A percentile compares a stretch with the other conserved stretches of the same genome.
phyloP scores from a whole-genome alignment of 495 filamentous ascomycete genomes.

The Aspergillus carlsbadensis region DNA sequence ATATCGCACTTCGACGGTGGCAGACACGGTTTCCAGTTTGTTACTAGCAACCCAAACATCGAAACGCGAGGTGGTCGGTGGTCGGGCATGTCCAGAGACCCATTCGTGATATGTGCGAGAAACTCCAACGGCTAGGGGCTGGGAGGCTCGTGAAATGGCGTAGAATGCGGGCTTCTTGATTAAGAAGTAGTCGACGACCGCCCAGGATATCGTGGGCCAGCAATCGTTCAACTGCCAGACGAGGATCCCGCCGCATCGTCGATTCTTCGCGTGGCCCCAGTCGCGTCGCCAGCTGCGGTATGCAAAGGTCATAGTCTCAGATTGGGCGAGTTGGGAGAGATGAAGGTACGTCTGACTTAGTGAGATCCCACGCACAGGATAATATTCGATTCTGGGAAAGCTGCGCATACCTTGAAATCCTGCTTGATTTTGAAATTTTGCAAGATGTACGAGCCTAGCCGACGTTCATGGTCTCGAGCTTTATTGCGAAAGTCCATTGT shows the following conservation, averaged over 20 bases:
- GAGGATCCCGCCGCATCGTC: conserved; percentile 81
- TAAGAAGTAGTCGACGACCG: conserved; percentile 83
- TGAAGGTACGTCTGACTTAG: conserved; percentile 58
- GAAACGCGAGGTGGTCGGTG: conserved; percentile 53
- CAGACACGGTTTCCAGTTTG: conserved; percentile 50
- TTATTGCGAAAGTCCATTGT: conserved; percentile 97
- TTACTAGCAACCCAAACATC: conserved; percentile 82
- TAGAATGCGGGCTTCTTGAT: conserved; percentile 86
- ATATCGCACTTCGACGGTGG: conserved; percentile 66
- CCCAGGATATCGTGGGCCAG: conserved; percentile 92
- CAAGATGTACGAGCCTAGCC: conserved; percentile 83
- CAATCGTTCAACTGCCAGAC: conserved; percentile 98
- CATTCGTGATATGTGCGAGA: conserved; percentile 63
- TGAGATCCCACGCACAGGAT: no score
- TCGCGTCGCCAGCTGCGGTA: conserved; percentile 90
- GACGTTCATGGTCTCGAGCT: conserved; percentile 82
- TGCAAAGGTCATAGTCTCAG: conserved; percentile 81
- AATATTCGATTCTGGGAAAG: no score
- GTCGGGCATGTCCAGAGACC: conserved; percentile 62
- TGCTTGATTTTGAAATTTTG: conserved; percentile 74
- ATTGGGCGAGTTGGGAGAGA: conserved; percentile 86
- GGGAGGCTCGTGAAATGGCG: conserved; percentile 77
- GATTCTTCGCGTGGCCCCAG: conserved; percentile 67
- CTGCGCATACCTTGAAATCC: conserved; percentile 48
- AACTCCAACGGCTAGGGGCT: conserved; percentile 72